These are phyloP conservation scores for Trypanosoma mega DNA, from an alignment of 208 protist genomes.

Conservation along the genomic window DNA sequence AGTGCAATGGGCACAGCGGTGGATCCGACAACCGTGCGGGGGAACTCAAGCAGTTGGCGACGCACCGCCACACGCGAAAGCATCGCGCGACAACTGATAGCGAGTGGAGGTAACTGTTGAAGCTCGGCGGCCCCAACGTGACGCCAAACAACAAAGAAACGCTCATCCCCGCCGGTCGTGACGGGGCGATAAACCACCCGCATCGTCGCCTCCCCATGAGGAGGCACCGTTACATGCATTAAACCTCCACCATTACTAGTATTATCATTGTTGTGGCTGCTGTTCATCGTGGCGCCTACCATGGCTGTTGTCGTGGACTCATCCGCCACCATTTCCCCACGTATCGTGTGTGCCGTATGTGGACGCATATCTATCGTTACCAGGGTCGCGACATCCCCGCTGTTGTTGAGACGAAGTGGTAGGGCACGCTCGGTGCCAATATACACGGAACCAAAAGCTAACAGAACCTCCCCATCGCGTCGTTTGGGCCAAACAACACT, in stretches of 20 bases:
- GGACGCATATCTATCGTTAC: constrained; percentile 73
- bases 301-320: neutral
- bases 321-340: neutral
- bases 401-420: constrained; percentile 76
- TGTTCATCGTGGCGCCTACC: too few relatives aligned
- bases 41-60: constrained; percentile 36
- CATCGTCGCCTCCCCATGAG: constrained; percentile 25
- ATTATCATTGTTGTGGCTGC: too few relatives aligned
- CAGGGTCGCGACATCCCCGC: constrained; percentile 73
- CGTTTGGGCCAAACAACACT: constrained; percentile 46
- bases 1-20: constrained; percentile 42
- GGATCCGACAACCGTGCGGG: constrained; percentile 52
- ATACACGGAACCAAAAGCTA: constrained; percentile 89
- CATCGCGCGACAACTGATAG: constrained; percentile 40
- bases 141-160: constrained; percentile 58
- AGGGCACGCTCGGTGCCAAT: constrained; percentile 55
- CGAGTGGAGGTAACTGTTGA: constrained; percentile 66
- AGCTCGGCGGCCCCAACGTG: constrained; percentile 72
- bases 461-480: constrained; percentile 58
- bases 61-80: constrained; percentile 38
- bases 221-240: constrained; percentile 31
- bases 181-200: constrained; percentile 36
- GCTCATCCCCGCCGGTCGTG: constrained; percentile 11
- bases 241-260: too few relatives aligned
- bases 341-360: constrained; percentile 36